Evolutionary conservation across 2,329 filamentous ascomycete genomes (phyloP).

Genomic region (Trichoderma brevicompactum): DNA sequence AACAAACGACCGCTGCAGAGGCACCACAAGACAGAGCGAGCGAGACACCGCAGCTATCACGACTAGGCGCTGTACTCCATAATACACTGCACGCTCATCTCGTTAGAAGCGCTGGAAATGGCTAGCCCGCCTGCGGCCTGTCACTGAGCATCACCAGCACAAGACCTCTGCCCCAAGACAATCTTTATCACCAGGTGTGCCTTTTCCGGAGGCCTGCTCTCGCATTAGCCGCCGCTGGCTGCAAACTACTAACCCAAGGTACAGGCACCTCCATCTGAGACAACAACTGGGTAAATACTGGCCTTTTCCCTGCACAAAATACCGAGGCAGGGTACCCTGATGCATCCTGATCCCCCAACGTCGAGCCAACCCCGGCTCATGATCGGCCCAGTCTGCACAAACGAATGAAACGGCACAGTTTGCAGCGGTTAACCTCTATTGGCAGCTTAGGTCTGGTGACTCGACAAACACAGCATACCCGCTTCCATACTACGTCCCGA

Average conservation of each 20-base stretch:
- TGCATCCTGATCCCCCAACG: conserved; percentile 13
- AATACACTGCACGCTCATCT: neutral
- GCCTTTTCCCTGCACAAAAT: neutral
- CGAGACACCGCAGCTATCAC: conserved; percentile 11
- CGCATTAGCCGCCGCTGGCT: conserved; percentile 20
- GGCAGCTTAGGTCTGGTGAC: conserved; percentile 35
- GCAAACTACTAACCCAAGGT: neutral
- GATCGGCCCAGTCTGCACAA: conserved; percentile 39
- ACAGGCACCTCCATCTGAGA: conserved; percentile 11
- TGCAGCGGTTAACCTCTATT: conserved; percentile 39
- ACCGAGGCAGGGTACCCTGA: neutral
- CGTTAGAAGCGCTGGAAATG: conserved; percentile 22
- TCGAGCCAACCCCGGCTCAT: conserved; percentile 37
- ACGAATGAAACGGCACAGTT: conserved; percentile 41
- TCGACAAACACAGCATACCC: conserved; percentile 30
- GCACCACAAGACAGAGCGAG: neutral
- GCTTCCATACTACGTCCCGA: conserved; percentile 30
- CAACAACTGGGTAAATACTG: neutral
- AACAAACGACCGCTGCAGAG: neutral
- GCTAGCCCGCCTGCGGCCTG: conserved; percentile 28
- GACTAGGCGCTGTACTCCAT: conserved; percentile 23
- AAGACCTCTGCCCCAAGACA: conserved; percentile 21
- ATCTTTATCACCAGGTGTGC: conserved; percentile 23
- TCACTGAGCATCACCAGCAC: conserved; percentile 29
- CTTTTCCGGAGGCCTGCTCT: conserved; percentile 1